Base-by-base conservation (phyloP, 179 eudicot species). In the Nepenthes alata region DNA sequence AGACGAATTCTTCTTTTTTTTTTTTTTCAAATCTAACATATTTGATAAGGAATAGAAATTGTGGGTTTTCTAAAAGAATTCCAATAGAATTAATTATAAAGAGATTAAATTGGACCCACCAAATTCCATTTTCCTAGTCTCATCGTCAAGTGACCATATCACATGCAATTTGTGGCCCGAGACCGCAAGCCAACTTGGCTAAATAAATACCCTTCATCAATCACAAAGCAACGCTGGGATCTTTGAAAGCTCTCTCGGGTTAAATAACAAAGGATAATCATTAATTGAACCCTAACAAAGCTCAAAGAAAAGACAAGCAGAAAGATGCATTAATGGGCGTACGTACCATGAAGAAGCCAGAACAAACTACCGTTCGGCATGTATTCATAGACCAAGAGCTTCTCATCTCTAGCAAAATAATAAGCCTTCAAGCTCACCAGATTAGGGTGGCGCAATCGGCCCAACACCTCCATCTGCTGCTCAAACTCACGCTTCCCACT, bases 381-480 rank as follows among this genome's bases (percentile, higher is more conserved):
- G 78, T 72, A 91, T 58, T 91, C 98, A 68, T 72, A 76, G 5
- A 88, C 96, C 76, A 88, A 44, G 69, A 88, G 61, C 71, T 88
- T 91, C 83, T 91, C 98, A 64, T 91, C 95, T 58, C 77, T 75
- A 0, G 95, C 91, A 63, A 77, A 88, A 62, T 88, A 91, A 77
- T 86, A 88, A 6, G 96, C 96, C 66, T 82, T 91, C 65, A 91
- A 73, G 3, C 67, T 56, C 3, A 88, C 82, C 69, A 91, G 68
- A 75, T 88, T 85, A 1, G 66, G 63, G 53, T 91, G 95, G 35
- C 82, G 70, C 37, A 91, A 50, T 63, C 76, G 71, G 74, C 97
- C 96, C 59, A 91, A 53, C 34, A 85, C 85, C 68, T 86, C 98
- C 95, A 88, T 88, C 13, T 74, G 78, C 68, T 82, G 75, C 83